These are phyloP conservation scores for Solanum okadae DNA, from an alignment of 257 asterid species.

Conservation along the genomic window DNA sequence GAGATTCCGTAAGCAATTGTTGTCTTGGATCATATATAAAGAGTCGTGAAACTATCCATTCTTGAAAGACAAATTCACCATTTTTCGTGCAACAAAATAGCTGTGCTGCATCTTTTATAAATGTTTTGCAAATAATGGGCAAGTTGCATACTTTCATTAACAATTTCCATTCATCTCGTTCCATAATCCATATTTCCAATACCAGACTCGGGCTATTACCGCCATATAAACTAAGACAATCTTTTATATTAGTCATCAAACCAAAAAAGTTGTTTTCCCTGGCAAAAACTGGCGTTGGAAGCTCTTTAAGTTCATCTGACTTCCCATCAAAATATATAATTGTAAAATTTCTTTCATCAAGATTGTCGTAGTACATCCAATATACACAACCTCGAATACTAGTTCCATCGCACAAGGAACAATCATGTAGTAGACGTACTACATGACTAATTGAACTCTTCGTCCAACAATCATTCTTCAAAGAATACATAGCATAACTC, in stretches of 20 bases:
- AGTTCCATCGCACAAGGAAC: background rate
- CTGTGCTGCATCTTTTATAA: background rate
- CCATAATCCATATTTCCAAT: background rate
- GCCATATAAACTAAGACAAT: background rate
- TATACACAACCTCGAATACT: background rate
- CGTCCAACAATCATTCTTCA: background rate
- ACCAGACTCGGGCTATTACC: background rate
- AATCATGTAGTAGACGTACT: background rate
- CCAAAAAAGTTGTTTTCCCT: background rate
- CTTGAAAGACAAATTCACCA: background rate
- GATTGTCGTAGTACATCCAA: background rate
- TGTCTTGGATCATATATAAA: background rate
- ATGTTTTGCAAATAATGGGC: background rate
- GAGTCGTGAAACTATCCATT: background rate
- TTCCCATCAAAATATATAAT: background rate
- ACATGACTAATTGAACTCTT: background rate
- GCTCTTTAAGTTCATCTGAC: background rate
- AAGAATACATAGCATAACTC: background rate
- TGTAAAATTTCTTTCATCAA: background rate
- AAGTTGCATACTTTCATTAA: background rate
- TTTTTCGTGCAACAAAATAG: background rate
- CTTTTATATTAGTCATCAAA: background rate
- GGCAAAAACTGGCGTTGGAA: background rate
- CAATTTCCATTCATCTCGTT: background rate
- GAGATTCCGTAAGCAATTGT: background rate